Evolutionary conservation across 345 rosid genomes (phyloP).

Genomic region (Eucalyptus guilfoylei): DNA sequence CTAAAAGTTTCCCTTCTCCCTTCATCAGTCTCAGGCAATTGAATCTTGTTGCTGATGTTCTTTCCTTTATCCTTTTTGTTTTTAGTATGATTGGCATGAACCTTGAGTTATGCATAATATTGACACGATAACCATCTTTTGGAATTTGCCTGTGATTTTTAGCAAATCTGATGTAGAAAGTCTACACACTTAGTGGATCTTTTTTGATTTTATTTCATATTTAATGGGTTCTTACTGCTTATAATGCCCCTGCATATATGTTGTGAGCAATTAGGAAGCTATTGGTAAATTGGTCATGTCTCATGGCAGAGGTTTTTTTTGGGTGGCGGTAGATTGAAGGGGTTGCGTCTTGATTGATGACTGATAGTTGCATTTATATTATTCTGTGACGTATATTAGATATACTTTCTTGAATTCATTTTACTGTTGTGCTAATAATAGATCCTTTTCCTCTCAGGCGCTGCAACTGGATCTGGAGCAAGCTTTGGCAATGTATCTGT

Average conservation of each 20-base stretch:
- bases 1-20: not conserved
- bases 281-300: not conserved
- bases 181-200: not conserved
- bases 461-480: slow-evolving; percentile 62
- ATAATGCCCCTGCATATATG: not conserved
- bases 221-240: not conserved
- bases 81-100: not conserved
- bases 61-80: not conserved
- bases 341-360: not conserved
- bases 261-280: not conserved
- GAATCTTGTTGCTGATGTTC: not conserved
- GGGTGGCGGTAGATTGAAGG: not conserved
- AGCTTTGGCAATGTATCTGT: slow-evolving; percentile 76
- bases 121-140: not conserved
- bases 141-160: not conserved
- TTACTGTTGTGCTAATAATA: not conserved
- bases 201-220: not conserved
- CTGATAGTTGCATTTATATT: not conserved
- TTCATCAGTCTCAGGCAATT: not conserved
- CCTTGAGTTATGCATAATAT: not conserved
- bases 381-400: not conserved
- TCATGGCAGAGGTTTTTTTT: not conserved
- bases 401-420: not conserved
- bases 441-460: slow-evolving; percentile 22
- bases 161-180: not conserved